Percentiles rank a stretch among this genome's conserved stretches.
phyloP scores from a whole-genome alignment of 345 rosid species.

The Pelargonium nanum region DNA sequence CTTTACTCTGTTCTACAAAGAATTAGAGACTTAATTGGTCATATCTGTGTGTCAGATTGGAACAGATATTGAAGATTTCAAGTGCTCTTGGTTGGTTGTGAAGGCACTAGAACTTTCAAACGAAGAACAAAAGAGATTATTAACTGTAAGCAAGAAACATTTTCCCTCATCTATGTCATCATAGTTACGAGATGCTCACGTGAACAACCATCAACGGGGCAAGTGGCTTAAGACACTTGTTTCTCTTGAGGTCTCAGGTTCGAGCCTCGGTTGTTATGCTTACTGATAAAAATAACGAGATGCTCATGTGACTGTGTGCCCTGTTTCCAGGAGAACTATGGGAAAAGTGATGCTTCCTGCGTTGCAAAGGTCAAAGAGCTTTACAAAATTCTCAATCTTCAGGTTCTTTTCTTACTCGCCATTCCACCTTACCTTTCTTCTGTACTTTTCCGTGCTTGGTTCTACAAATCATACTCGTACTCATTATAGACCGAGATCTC shows the following conservation, averaged over 20 bases:
- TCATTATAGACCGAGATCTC: not conserved
- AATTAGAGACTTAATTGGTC: not conserved
- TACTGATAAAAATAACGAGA: too few species aligned
- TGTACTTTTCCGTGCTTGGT: not conserved
- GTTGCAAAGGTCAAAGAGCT: conserved; percentile 64
- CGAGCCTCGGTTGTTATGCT: too few species aligned
- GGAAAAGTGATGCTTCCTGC: conserved; percentile 48
- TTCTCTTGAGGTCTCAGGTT: too few species aligned
- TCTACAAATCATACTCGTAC: not conserved
- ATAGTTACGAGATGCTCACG: not conserved
- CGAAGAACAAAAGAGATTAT: conserved; percentile 50
- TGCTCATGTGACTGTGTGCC: not conserved
- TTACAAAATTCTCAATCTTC: conserved; percentile 55
- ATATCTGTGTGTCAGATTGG: conserved; percentile 38
- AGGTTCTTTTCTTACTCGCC: conserved; percentile 24
- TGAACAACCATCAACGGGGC: too few species aligned
- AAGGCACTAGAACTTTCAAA: conserved; percentile 59
- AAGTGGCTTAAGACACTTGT: too few species aligned
- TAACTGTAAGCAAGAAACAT: conserved; percentile 30
- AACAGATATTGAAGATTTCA: conserved; percentile 77
- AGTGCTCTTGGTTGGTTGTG: conserved; percentile 87
- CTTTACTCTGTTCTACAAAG: not conserved
- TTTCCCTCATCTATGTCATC: not conserved
- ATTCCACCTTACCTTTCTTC: not conserved
- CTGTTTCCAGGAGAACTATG: conserved; percentile 60